Base-by-base conservation (phyloP, 176 grass and related monocot genomes). In the Paspalum vaginatum region DNA sequence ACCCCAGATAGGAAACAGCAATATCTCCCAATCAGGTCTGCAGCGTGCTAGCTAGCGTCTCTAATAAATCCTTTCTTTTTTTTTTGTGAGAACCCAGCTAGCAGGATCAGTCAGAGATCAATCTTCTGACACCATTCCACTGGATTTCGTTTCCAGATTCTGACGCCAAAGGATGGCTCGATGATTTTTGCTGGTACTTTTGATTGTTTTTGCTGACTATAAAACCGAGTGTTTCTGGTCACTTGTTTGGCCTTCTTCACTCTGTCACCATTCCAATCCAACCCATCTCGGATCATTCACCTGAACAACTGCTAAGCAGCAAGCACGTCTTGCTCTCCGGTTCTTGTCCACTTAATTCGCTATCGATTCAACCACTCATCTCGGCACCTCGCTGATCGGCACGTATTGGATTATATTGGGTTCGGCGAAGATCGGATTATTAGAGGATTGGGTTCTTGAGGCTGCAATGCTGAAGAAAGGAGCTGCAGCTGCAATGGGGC, bases 381-480 rank as follows among this genome's bases (percentile, higher is more conserved):
- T 38, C 21, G 39, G 38, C 55, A 39, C 49, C 10, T 59, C 11
- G 42, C 42, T 22, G 6, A 18, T 57, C 8, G 6, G 16, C 48
- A n/a, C n/a, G n/a, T n/a, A n/a, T 32, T 32, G 32, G 32, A 32
- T 32, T 32, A 32, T 32, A 32, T 32, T 2, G 32, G 32, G 32
- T 32, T 76, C 49, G 44, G 51, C n/a, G 8, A 14, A 11, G 51
- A 26, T n/a, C 9, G 41, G 61, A 79, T 52, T 41, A 16, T 26
- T 61, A 18, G 20, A 52, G 18, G 70, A 37, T 56, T 83, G 39
- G 14, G 50, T 70, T 44, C 3, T 67, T 4, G 58, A 14, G 38
- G 2, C 14, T 50, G 72, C 47, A 72, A 83, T 83, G 85, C 66
- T 78, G 79, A 83, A 56, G 48, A 86, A 86, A 68, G 20, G 22